Conservation (phyloP, 129 eudicot genomes). For the Artemisia annua region DNA sequence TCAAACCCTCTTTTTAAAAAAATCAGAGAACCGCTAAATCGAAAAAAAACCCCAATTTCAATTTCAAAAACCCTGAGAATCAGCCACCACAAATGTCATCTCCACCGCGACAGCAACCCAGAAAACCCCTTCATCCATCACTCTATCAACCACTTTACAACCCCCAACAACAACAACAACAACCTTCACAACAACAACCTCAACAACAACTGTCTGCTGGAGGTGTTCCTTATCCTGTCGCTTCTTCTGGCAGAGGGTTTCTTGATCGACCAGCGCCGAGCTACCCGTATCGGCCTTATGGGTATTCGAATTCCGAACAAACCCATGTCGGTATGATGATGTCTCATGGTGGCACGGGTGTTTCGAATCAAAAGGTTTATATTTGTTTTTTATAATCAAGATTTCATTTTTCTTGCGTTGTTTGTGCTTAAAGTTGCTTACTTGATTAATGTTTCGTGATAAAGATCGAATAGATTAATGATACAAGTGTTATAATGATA, state of each 20-base stretch:
- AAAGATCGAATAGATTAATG: not conserved
- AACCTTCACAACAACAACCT: conserved; percentile 26
- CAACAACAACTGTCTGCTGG: conserved; percentile 16
- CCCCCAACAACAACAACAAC: conserved; percentile 24
- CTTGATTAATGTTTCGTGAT: conserved; percentile 15
- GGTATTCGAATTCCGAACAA: conserved; percentile 33
- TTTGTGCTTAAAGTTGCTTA: not conserved
- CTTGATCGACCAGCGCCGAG: conserved; percentile 1
- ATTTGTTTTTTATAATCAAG: not conserved
- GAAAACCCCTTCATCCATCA: no score
- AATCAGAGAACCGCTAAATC: no score
- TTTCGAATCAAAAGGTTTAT: conserved; percentile 41
- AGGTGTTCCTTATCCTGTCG: conserved; percentile 41
- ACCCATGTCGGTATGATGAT: no score
- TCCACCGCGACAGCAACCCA: conserved; percentile 25
- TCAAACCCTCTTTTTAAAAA: no score
- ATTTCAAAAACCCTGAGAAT: no score
- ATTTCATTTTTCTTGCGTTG: not conserved
- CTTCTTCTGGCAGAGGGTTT: conserved; percentile 49
- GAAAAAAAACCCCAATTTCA: no score
- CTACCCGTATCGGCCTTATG: conserved; percentile 22
- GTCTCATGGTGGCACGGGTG: conserved; percentile 22
- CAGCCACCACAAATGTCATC: no score
- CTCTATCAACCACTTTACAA: not conserved
- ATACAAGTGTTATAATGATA: not conserved